Percentiles rank a stretch among this genome's conserved stretches.
Conservation (phyloP, 1,284 basidiomycete genomes). For the Ustilago cynodontis region DNA sequence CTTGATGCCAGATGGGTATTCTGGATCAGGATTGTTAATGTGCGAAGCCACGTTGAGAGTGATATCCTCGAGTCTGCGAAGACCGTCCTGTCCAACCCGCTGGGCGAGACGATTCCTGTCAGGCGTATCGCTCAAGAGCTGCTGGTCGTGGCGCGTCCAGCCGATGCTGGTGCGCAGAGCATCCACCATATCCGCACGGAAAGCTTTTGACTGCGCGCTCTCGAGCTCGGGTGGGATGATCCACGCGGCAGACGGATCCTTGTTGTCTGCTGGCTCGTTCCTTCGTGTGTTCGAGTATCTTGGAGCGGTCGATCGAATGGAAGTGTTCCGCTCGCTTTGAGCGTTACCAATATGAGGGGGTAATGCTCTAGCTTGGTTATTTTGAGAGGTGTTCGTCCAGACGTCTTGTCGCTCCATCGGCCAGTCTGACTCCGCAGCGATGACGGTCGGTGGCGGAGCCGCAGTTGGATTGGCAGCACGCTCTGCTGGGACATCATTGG, state of each 20-base stretch:
- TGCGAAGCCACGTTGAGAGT: no score
- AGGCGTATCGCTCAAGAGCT: constrained; percentile 12
- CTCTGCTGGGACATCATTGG: not conserved
- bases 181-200: constrained; percentile 41
- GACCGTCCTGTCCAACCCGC: constrained; percentile 2
- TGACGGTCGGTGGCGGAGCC: not conserved
- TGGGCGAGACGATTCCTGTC: not conserved
- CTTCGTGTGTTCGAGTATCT: no score
- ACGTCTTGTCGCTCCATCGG: constrained; percentile 56
- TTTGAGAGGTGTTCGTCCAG: constrained; percentile 56
- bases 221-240: constrained; percentile 17
- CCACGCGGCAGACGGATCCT: constrained; percentile 8
- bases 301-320: no score
- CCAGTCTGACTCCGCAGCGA: constrained; percentile 30
- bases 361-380: constrained; percentile 32
- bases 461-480: no score
- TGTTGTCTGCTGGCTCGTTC: not conserved
- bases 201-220: constrained; percentile 22
- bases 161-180: constrained; percentile 36
- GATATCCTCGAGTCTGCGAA: not conserved
- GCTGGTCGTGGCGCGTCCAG: constrained; percentile 42
- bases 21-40: not conserved
- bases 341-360: constrained; percentile 18
- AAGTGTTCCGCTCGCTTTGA: no score
- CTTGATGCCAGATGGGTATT: not conserved